Conservation (phyloP, 805 yeast genomes). For the Myxozyma udenii region DNA sequence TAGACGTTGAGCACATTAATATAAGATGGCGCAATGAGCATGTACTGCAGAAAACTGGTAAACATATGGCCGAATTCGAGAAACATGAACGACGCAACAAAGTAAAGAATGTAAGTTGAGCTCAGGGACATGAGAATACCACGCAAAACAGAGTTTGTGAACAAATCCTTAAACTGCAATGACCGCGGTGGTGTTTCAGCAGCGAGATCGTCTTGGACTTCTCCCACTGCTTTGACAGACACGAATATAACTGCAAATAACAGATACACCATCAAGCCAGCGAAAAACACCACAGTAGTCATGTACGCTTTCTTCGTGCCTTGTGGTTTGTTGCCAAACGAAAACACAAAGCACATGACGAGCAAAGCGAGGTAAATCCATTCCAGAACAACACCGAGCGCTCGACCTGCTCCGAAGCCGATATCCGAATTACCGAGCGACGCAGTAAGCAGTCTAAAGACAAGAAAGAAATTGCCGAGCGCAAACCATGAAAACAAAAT, state of each 20-base stretch:
- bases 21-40: constrained; percentile 84
- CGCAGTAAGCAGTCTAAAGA: constrained; percentile 91
- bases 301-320: constrained; percentile 67
- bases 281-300: constrained; percentile 65
- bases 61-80: constrained; percentile 96
- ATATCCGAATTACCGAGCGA: constrained; percentile 52
- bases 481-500: constrained; percentile 89
- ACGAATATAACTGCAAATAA: constrained; percentile 78
- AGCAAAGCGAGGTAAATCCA: constrained; percentile 78
- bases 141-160: constrained; percentile 48
- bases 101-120: constrained; percentile 89
- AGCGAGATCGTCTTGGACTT: constrained; percentile 36
- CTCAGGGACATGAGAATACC: constrained; percentile 79
- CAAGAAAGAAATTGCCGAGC: constrained; percentile 83
- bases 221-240: constrained; percentile 53
- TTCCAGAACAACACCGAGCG: constrained; percentile 80
- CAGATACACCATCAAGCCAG: constrained; percentile 78
- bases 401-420: constrained; percentile 49
- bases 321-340: constrained; percentile 97
- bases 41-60: constrained; percentile 81
- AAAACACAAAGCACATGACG: constrained; percentile 78
- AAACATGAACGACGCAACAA: constrained; percentile 75
- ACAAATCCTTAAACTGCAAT: constrained; percentile 33
- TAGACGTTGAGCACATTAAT: constrained; percentile 90
- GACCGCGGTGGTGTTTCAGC: constrained; percentile 32